phyloP scores from a whole-genome alignment of 805 yeast species.

The Saturnispora zaruensis region DNA sequence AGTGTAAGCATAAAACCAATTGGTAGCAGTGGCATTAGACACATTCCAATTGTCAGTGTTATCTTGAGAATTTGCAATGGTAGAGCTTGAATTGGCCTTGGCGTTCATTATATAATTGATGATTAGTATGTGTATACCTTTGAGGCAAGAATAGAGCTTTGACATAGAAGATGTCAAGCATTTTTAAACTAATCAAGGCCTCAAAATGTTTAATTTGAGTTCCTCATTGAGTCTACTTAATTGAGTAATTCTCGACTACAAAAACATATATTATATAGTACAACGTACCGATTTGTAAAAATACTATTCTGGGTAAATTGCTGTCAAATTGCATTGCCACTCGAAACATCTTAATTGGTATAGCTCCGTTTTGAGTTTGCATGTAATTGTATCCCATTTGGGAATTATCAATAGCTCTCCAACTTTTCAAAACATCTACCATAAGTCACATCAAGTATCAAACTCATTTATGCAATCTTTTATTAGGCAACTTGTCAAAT shows the following conservation, averaged over 20 bases:
- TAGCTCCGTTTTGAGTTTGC: not conserved
- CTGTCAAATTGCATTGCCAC: not conserved
- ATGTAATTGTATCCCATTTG: not conserved
- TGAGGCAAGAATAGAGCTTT: not conserved
- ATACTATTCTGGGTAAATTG: not conserved
- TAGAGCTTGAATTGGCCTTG: not conserved
- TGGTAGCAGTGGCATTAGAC: not conserved
- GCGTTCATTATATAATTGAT: not conserved
- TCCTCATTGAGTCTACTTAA: not conserved
- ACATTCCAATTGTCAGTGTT: constrained; percentile 1
- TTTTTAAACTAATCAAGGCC: not conserved
- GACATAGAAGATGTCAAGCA: not conserved
- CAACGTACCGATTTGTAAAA: not conserved
- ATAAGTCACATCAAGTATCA: not conserved
- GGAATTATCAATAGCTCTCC: not conserved
- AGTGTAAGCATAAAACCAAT: not conserved
- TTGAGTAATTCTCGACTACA: not conserved
- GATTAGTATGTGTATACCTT: not conserved
- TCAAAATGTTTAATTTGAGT: not conserved
- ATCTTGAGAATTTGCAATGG: not conserved
- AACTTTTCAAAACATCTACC: not conserved
- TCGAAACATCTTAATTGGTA: too few species aligned
- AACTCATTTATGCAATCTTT: constrained; percentile 18
- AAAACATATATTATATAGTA: not conserved
- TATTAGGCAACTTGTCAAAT: constrained; percentile 15